Base-by-base conservation (phyloP, 805 yeast genomes). In the Starmerella bombi region DNA sequence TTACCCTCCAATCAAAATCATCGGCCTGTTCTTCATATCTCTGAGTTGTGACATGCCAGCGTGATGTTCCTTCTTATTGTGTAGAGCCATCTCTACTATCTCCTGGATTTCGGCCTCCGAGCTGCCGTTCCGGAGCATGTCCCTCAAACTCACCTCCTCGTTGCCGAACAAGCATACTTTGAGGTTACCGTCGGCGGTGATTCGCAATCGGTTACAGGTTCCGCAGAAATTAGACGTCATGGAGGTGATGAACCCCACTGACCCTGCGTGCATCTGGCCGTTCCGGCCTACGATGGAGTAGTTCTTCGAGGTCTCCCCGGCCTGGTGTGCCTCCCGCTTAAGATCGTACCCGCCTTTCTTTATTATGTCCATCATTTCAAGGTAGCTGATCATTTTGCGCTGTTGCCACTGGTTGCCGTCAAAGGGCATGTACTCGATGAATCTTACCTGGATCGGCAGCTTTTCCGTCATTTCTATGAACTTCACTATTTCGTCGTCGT, bases 381-480 rank as follows among this genome's bases (percentile, higher is more conserved):
- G 51, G 49, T 62, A 71, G 6, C 67, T 52, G 32, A 70, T 60
- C 62, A 71, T 59, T 47, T 71, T 71, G 6, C 53, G 46, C 29
- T 57, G 49, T 14, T 66, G 59, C 75, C 75, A 71, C 46, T 65
- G 66, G 53, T 71, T 71, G 2, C 77, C 77, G 43, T 61, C 70
- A 50, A 71, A 71, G 4, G 77, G 77, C 77, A 71, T 71, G 53
- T 70, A 71, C 49, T 71, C 77, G 32, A 71, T 71, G 49, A 71
- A 71, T 40, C 76, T 56, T 18, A 71, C 65, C 45, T 71, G 74
- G 5, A 71, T 44, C 4, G 66, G 64, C 31, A 55, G 49, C 28
- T 59, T 54, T 39, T 55, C 50, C 9, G 71, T 60, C 42, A 71
- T 40, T 28, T 60, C 61, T 1, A 68, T 70, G 54, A 71, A 71